Percentiles rank a stretch among this genome's conserved stretches.
Conservation (phyloP, 108 stramenopile species). For the Nitzschia sp. region DNA sequence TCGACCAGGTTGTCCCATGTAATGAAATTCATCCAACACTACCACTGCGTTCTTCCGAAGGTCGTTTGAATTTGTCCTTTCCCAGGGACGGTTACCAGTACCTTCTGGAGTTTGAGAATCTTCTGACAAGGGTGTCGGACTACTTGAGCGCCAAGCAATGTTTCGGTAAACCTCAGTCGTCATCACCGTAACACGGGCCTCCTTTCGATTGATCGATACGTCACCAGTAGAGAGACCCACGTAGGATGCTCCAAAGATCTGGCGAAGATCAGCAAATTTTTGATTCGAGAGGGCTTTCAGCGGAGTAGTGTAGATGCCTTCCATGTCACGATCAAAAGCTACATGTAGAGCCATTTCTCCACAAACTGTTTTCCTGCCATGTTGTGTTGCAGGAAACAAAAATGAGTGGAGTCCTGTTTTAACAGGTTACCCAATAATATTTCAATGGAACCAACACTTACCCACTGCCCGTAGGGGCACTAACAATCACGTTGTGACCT, state of each 20-base stretch:
- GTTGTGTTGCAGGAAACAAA: neutral
- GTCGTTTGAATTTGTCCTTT: constrained; percentile 43
- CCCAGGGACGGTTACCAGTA: constrained; percentile 9
- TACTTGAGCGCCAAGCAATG: constrained; percentile 76
- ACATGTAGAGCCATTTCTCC: constrained; percentile 89
- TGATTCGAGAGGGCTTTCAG: constrained; percentile 95
- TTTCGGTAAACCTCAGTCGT: constrained; percentile 96
- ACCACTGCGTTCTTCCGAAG: constrained; percentile 77
- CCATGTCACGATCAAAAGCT: constrained; percentile 52
- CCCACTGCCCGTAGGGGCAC: constrained; percentile 89
- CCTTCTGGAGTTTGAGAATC: neutral
- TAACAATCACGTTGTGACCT: constrained; percentile 88
- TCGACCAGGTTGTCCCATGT: constrained; percentile 91
- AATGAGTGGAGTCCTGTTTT: neutral
- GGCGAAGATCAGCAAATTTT: constrained; percentile 87
- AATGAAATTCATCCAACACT: constrained; percentile 96
- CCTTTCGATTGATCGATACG: constrained; percentile 75
- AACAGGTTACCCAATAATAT: too few species aligned
- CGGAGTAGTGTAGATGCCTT: constrained; percentile 91
- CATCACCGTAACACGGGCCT: constrained; percentile 88
- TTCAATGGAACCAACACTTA: too few species aligned
- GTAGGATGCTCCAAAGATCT: constrained; percentile 68
- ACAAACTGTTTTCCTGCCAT: constrained; percentile 65
- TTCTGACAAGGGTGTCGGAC: neutral
- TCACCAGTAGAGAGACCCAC: constrained; percentile 82